Conservation (phyloP, 768 basidiomycete species). For the Astraeus odoratus region DNA sequence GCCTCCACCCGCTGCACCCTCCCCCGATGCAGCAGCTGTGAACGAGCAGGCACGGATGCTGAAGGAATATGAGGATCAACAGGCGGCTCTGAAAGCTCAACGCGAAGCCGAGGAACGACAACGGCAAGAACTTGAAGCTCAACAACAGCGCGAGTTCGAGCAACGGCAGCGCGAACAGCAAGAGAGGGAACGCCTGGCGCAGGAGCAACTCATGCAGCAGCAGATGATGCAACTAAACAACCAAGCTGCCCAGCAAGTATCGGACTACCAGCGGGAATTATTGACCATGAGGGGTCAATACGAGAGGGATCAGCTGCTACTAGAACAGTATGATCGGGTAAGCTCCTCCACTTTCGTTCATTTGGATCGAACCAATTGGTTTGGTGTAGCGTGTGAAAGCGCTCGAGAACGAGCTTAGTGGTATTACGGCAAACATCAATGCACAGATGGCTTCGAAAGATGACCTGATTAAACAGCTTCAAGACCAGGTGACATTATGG, state of each 20-base stretch:
- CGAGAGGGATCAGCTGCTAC: conserved; percentile 93
- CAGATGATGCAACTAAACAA: conserved; percentile 78
- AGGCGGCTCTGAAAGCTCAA: conserved; percentile 74
- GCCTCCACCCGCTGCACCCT: conserved; percentile 66
- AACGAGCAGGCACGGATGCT: conserved; percentile 91
- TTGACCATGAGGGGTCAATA: conserved; percentile 94
- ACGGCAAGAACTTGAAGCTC: conserved; percentile 69
- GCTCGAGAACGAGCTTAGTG: conserved; percentile 80
- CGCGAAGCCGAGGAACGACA: conserved; percentile 78
- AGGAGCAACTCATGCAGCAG: conserved; percentile 81
- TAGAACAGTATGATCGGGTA: conserved; percentile 96
- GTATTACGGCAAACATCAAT: conserved; percentile 66
- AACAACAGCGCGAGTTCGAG: conserved; percentile 85
- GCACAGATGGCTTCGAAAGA: conserved; percentile 90
- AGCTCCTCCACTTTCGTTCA: conserved; percentile 3
- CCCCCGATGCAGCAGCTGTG: conserved; percentile 63
- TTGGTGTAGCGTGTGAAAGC: conserved; percentile 81
- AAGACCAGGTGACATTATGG: conserved; percentile 96
- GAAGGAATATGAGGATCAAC: conserved; percentile 94
- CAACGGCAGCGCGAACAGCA: conserved; percentile 81
- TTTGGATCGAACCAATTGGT: conserved; percentile 6
- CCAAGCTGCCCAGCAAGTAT: conserved; percentile 65
- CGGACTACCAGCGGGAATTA: conserved; percentile 85
- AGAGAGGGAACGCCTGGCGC: conserved; percentile 80
- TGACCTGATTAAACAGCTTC: conserved; percentile 89